phyloP scores from a whole-genome alignment of 805 yeast genomes.

The Maudiozyma turicensis region DNA sequence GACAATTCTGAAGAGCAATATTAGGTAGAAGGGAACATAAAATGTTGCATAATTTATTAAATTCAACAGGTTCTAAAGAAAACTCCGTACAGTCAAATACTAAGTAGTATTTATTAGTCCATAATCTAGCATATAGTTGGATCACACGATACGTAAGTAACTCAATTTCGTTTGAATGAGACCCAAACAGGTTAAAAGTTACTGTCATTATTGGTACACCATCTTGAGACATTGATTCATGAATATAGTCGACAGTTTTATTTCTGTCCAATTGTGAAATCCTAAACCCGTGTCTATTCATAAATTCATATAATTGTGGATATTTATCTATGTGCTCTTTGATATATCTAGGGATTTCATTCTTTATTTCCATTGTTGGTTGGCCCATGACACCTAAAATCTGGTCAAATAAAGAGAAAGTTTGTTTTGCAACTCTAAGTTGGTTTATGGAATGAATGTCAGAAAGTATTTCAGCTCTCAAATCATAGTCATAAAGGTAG shows the following conservation, averaged over 20 bases:
- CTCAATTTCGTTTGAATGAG: constrained; percentile 34
- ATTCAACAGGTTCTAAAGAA: constrained; percentile 14
- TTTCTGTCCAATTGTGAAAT: constrained; percentile 38
- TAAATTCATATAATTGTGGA: constrained; percentile 53
- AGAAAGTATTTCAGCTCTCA: constrained; percentile 19
- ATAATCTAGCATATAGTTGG: constrained; percentile 56
- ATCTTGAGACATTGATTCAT: constrained; percentile 55
- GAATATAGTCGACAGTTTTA: constrained; percentile 31
- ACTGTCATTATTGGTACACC: constrained; percentile 60
- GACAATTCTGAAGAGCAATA: constrained; percentile 42
- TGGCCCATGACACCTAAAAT: constrained; percentile 43
- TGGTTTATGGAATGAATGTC: constrained; percentile 12
- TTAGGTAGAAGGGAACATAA: constrained; percentile 41
- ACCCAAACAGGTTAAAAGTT: constrained; percentile 32
- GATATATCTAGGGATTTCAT: constrained; percentile 44
- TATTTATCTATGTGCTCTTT: constrained; percentile 40
- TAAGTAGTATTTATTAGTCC: constrained; percentile 54
- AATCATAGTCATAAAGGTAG: constrained; percentile 37
- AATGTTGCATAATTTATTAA: constrained; percentile 16
- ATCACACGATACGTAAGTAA: constrained; percentile 46
- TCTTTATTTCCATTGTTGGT: constrained; percentile 44
- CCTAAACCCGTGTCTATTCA: constrained; percentile 52
- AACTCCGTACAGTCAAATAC: constrained; percentile 62
- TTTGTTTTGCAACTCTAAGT: constrained; percentile 9
- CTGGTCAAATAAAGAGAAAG: constrained; percentile 35